Conservation (phyloP, 257 asterid genomes). For the Ilex asprella region DNA sequence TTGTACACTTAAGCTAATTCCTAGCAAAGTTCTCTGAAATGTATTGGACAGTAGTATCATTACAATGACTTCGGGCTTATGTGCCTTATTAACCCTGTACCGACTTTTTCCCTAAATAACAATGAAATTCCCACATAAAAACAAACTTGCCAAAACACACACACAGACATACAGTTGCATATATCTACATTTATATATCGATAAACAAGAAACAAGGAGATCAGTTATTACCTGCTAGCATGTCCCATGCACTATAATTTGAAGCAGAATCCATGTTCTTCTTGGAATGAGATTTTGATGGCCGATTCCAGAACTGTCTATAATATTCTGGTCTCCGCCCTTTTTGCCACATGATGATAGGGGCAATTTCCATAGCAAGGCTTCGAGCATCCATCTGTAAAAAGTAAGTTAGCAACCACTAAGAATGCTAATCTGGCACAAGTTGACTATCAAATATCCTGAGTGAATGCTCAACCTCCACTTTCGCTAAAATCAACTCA, state of each 20-base stretch:
- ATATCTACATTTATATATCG: neutral
- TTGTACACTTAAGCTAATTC: no score
- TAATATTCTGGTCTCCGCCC: conserved; percentile 61
- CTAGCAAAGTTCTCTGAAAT: no score
- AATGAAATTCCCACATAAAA: no score
- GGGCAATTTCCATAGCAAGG: conserved; percentile 87
- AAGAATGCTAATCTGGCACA: conserved; percentile 12
- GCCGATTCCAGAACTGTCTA: conserved; percentile 50
- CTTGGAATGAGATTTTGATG: conserved; percentile 38
- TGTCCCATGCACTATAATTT: conserved; percentile 41
- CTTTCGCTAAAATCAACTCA: neutral
- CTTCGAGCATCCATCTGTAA: conserved; percentile 86
- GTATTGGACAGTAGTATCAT: no score
- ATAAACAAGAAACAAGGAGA: neutral
- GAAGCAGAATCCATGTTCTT: conserved; percentile 29
- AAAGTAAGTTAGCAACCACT: conserved; percentile 15
- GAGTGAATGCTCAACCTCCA: neutral
- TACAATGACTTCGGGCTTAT: no score
- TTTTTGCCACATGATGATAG: conserved; percentile 78
- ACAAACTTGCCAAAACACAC: no score
- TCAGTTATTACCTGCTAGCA: conserved; percentile 55
- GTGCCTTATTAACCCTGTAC: neutral
- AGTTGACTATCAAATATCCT: neutral
- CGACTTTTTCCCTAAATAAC: neutral
- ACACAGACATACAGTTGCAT: neutral